Base-by-base conservation (phyloP, 1,284 basidiomycete genomes). In the Omphalotus olearius region DNA sequence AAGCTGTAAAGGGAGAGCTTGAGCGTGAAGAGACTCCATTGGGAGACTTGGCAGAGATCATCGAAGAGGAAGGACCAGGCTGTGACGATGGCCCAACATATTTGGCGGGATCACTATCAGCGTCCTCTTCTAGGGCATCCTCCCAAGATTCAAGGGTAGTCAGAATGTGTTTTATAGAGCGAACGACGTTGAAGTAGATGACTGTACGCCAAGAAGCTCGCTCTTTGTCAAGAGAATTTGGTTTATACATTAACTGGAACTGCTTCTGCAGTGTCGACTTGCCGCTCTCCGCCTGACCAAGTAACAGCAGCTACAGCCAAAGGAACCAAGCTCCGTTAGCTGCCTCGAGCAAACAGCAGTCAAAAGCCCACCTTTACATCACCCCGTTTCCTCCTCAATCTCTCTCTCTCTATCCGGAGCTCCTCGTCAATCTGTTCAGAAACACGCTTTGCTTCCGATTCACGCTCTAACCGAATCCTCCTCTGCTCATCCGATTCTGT, bases 161-260 rank as follows among this genome's bases (percentile, higher is more conserved):
- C 44, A 91, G 75, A 36, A 91, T 88, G 59, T 84, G 84, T 56
- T 84, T 83, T 59, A 91, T 71, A 26, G 87, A 86, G 56, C 82
- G 84, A 45, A 87, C 79, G 60, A 91, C 78, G 67, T 91, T 91
- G 71, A 88, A 88, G 66, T 85, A 89, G 40, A 91, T 80, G 56
- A 91, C 87, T n/a, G 83, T 81, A 45, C 83, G 80, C 88, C 88
- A 91, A 20, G 88, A 90, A 35, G 78, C 67, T 14, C 89, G 85
- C 62, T 91, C 88, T 52, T 79, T 76, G 51, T 91, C 87, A 48
- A 91, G 73, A 11, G 83, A 81, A 49, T 75, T 75, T 1, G 89
- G 89, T 57, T 80, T 85, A 68, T 91, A 90, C 78, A 91, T 85
- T 56, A 91, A 79, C 67, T 91, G 89, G 62, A 91, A 91, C 64